These are phyloP conservation scores for Phytopythium vexans DNA, from an alignment of 352 stramenopile species.

Conservation along the genomic window DNA sequence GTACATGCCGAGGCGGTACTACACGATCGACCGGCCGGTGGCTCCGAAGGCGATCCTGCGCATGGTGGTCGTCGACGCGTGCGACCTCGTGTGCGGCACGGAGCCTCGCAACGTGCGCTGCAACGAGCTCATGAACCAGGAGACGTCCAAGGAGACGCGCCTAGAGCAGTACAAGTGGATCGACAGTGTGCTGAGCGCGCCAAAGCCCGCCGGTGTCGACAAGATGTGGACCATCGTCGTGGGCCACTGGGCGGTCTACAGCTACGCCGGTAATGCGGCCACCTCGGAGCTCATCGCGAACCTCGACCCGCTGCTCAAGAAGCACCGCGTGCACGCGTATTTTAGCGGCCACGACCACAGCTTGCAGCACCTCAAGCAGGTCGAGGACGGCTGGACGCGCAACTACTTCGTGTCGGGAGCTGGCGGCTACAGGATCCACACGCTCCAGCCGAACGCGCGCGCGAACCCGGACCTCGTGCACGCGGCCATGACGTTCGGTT, in stretches of 20 bases:
- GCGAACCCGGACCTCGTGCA: constrained; percentile 71
- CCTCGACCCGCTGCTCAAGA: constrained; percentile 71
- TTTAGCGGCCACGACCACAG: constrained; percentile 87
- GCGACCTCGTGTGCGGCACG: constrained; percentile 79
- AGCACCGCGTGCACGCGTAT: constrained; percentile 85
- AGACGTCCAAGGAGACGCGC: constrained; percentile 58
- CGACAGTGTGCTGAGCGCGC: constrained; percentile 49
- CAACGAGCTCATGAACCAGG: constrained; percentile 71
- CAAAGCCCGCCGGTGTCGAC: constrained; percentile 60
- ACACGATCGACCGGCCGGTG: constrained; percentile 72
- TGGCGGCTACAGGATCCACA: constrained; percentile 69
- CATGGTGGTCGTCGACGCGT: constrained; percentile 77
- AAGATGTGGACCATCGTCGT: constrained; percentile 86
- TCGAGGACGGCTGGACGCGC: constrained; percentile 31
- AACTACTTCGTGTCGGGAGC: constrained; percentile 84
- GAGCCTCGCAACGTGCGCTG: constrained; percentile 77
- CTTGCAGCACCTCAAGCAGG: constrained; percentile 74
- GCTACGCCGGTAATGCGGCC: constrained; percentile 77
- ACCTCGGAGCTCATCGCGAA: constrained; percentile 72
- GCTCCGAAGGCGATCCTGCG: constrained; percentile 77
- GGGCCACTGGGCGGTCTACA: constrained; percentile 84
- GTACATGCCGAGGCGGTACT: constrained; percentile 81
- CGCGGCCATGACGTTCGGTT: constrained; percentile 79
- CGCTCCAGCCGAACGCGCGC: constrained; percentile 61
- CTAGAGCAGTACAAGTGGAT: constrained; percentile 79